phyloP scores from a whole-genome alignment of 176 grass and related monocot genomes.

The Elaeis guineensis region DNA sequence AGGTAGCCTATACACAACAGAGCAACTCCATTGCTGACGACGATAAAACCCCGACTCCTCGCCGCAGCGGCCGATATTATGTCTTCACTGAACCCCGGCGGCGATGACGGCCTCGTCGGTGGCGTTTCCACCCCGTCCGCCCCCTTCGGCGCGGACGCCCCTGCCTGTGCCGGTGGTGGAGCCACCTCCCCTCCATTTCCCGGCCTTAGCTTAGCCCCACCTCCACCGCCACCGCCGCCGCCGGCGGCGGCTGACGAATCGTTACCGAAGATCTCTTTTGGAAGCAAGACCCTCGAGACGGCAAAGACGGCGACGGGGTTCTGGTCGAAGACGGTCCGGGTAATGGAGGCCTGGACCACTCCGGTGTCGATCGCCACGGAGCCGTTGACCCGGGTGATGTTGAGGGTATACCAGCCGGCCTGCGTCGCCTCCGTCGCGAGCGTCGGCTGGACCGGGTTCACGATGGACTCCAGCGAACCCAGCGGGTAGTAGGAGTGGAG shows the following conservation, averaged over 20 bases:
- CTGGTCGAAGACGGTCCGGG: slow-evolving; percentile 88
- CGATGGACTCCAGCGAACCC: slow-evolving; percentile 88
- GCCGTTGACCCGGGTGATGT: slow-evolving; percentile 93
- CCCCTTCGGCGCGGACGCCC: too few species aligned
- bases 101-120: slow-evolving; percentile 51
- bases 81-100: slow-evolving; percentile 22
- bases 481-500: slow-evolving; percentile 98
- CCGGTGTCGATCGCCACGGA: slow-evolving; percentile 92
- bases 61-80: slow-evolving; percentile 22
- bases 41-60: background rate
- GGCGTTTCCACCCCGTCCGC: slow-evolving; percentile 11
- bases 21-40: background rate
- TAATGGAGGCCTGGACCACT: slow-evolving; percentile 86
- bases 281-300: slow-evolving; percentile 79
- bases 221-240: background rate
- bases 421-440: slow-evolving; percentile 69
- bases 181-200: background rate
- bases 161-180: too few species aligned
- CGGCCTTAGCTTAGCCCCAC: slow-evolving; percentile 6
- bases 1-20: slow-evolving; percentile 52
- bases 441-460: slow-evolving; percentile 97
- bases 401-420: slow-evolving; percentile 81
- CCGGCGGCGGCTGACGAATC: slow-evolving; percentile 4
- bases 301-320: slow-evolving; percentile 90
- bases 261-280: slow-evolving; percentile 66